phyloP scores from a whole-genome alignment of 768 basidiomycete species.

The Leccinum imitatum region DNA sequence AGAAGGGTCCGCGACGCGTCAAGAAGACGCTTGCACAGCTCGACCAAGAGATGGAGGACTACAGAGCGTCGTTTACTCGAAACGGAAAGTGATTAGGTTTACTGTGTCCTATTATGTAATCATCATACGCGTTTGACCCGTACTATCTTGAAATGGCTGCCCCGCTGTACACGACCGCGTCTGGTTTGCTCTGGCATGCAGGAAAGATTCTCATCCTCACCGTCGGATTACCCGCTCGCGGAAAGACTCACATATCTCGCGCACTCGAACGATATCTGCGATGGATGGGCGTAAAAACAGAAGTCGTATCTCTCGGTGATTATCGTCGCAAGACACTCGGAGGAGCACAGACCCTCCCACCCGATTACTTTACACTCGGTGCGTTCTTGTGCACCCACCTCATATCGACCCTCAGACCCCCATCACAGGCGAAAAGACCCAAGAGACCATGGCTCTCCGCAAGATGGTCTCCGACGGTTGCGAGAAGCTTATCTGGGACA shows the following conservation, averaged over 20 bases:
- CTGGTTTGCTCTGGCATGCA: slow-evolving; percentile 84
- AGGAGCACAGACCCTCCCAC: slow-evolving; percentile 80
- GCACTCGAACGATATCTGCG: slow-evolving; percentile 95
- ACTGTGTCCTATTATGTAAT: slow-evolving; percentile 22
- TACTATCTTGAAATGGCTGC: slow-evolving; percentile 59
- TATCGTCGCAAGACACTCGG: slow-evolving; percentile 90
- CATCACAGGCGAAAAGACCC: slow-evolving; percentile 67
- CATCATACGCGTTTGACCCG: not conserved
- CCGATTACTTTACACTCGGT: slow-evolving; percentile 91
- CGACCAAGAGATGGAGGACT: slow-evolving; percentile 82
- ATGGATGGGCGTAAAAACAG: slow-evolving; percentile 97
- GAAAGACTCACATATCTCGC: slow-evolving; percentile 95
- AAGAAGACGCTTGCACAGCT: slow-evolving; percentile 68
- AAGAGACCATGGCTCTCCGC: slow-evolving; percentile 78
- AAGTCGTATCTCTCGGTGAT: slow-evolving; percentile 93
- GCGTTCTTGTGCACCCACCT: slow-evolving; percentile 14
- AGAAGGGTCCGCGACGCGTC: slow-evolving; percentile 73
- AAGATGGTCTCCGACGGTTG: slow-evolving; percentile 77
- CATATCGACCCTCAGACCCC: not conserved
- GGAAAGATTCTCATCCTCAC: slow-evolving; percentile 94
- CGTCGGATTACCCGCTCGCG: slow-evolving; percentile 90
- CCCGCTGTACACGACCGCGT: slow-evolving; percentile 92
- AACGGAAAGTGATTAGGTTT: slow-evolving; percentile 15
- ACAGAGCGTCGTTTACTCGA: slow-evolving; percentile 42
- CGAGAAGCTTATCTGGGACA: slow-evolving; percentile 86